phyloP scores from a whole-genome alignment of 2,329 filamentous ascomycete genomes.

The Pseudogymnoascus sp. region DNA sequence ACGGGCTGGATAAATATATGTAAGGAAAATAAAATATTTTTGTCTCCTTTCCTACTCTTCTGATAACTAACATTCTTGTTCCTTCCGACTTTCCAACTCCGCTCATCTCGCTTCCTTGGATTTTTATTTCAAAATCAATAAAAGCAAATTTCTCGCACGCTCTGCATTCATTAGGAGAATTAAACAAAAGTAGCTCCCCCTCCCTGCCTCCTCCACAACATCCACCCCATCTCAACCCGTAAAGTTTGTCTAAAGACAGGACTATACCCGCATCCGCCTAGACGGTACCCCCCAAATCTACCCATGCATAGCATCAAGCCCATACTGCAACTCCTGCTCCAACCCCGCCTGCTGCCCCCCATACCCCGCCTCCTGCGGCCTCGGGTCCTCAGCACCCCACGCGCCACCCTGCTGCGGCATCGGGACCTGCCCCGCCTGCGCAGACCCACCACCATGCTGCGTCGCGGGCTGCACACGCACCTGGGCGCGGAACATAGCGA shows the following conservation, averaged over 20 bases:
- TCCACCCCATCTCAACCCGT: background rate
- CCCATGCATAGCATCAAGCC: constrained; percentile 27
- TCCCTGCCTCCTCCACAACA: no score
- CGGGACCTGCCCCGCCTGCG: constrained; percentile 20
- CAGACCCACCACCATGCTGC: constrained; percentile 21
- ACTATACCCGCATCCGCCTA: background rate
- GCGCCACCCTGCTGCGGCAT: constrained; percentile 25
- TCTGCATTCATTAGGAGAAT: constrained; percentile 2
- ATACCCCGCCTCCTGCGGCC: constrained; percentile 25
- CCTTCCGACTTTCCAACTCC: background rate
- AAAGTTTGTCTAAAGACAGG: background rate
- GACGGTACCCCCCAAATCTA: constrained; percentile 10
- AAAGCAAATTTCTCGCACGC: background rate
- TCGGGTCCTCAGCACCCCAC: constrained; percentile 28
- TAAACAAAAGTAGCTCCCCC: background rate
- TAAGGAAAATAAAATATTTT: background rate
- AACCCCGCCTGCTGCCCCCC: constrained; percentile 19
- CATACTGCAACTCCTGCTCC: constrained; percentile 29
- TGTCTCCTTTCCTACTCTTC: background rate
- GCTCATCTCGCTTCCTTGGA: background rate
- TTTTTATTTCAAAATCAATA: background rate
- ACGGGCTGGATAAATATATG: background rate
- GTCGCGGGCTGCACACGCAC: constrained; percentile 28
- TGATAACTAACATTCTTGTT: background rate
- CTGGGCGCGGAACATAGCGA: constrained; percentile 66